phyloP scores from a whole-genome alignment of 768 basidiomycete species.

The Gloeopeniophorella convolvens region DNA sequence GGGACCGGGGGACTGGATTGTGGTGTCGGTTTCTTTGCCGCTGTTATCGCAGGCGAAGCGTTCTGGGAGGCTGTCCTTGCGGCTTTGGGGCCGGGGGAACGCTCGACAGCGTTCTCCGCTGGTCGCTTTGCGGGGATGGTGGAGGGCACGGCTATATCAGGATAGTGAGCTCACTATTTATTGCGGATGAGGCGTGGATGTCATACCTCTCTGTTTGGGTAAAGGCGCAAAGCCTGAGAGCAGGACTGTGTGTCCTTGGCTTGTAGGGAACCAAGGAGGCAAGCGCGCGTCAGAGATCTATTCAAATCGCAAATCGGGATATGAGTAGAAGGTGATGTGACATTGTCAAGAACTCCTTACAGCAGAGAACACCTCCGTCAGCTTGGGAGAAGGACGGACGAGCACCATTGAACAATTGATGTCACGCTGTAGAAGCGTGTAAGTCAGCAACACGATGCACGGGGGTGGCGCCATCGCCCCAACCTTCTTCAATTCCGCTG shows the following conservation, averaged over 20 bases:
- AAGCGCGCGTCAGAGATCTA: conserved; percentile 6
- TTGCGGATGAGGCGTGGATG: neutral
- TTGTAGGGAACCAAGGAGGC: conserved; percentile 16
- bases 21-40: conserved; percentile 6
- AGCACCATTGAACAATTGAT: conserved; percentile 19
- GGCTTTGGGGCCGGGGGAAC: conserved; percentile 17
- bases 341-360: conserved; percentile 9
- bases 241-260: conserved; percentile 10
- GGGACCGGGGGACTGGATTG: conserved; percentile 17
- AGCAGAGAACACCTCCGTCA: conserved; percentile 13
- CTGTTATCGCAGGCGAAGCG: conserved; percentile 12
- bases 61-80: conserved; percentile 10
- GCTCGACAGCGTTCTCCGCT: conserved; percentile 11
- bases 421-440: conserved; percentile 10
- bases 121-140: conserved; percentile 19
- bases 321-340: conserved; percentile 6
- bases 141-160: conserved; percentile 2
- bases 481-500: conserved; percentile 18
- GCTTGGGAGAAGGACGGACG: conserved; percentile 14
- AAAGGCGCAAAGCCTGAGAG: conserved; percentile 15
- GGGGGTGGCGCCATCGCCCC: neutral
- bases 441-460: neutral
- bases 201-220: conserved; percentile 19
- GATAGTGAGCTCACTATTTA: conserved; percentile 1
- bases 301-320: conserved; percentile 2